These are phyloP conservation scores for Scutellaria minor DNA, from an alignment of 257 asterid species.

Conservation along the genomic window DNA sequence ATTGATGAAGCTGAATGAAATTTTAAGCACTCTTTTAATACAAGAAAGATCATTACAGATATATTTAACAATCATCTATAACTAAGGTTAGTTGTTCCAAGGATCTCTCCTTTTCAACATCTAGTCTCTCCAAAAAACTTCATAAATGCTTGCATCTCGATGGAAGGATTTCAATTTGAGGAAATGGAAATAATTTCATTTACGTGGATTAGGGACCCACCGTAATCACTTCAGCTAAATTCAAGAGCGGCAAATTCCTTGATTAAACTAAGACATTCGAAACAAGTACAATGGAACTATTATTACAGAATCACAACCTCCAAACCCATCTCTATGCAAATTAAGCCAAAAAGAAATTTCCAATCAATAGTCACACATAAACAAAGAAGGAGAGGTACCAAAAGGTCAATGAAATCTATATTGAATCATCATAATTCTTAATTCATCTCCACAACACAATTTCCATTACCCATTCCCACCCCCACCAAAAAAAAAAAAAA, in stretches of 20 bases:
- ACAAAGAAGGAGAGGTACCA: neutral
- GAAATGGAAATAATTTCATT: too few species aligned
- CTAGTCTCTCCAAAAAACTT: too few species aligned
- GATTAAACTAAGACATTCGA: neutral
- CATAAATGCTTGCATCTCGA: too few species aligned
- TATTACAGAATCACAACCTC: neutral
- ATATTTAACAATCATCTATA: too few species aligned
- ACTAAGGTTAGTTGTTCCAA: too few species aligned
- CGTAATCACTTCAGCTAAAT: neutral
- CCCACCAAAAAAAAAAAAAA: neutral
- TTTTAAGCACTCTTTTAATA: too few species aligned
- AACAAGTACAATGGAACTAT: neutral
- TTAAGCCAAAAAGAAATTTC: neutral
- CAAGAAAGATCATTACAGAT: too few species aligned
- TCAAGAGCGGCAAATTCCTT: neutral
- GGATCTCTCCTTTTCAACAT: too few species aligned
- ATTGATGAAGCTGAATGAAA: too few species aligned
- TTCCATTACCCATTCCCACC: slow-evolving; percentile 1
- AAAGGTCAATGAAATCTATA: neutral
- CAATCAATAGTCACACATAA: slow-evolving; percentile 1
- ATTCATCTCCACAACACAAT: neutral
- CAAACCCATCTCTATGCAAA: neutral
- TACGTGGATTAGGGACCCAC: neutral
- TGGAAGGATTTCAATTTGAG: too few species aligned
- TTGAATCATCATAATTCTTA: neutral